Evolutionary conservation across 257 asterid genomes (phyloP).

Genomic region (Jacaranda mimosifolia): DNA sequence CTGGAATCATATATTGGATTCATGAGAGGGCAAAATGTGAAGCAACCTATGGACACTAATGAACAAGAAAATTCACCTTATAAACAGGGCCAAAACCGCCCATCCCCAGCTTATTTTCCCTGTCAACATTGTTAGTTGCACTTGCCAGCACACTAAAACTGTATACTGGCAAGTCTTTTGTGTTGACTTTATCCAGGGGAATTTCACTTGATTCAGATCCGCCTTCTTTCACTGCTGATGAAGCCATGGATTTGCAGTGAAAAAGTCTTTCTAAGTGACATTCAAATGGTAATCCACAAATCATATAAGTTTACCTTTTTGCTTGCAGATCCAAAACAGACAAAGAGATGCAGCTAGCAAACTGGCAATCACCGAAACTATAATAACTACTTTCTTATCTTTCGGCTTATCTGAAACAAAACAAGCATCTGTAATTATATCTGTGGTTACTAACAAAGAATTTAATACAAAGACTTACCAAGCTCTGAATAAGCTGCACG

Average conservation of each 20-base stretch:
- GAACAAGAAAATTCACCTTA: constrained; percentile 5
- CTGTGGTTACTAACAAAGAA: too few species aligned
- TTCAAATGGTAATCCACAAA: background rate
- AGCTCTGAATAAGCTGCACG: constrained; percentile 7
- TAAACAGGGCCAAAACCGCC: constrained; percentile 41
- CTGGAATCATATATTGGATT: background rate
- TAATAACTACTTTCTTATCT: background rate
- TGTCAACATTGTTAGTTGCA: constrained; percentile 29
- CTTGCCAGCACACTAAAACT: constrained; percentile 10
- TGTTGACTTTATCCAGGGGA: background rate
- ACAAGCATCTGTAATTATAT: background rate
- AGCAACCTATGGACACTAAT: too few species aligned
- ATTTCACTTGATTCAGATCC: background rate
- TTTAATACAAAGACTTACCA: background rate
- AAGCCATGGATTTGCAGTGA: background rate
- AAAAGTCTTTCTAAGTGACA: too few species aligned
- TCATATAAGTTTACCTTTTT: background rate
- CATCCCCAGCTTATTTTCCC: constrained; percentile 28
- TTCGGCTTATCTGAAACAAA: constrained; percentile 1
- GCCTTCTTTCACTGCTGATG: background rate
- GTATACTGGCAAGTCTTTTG: constrained; percentile 32
- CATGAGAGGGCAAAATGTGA: too few species aligned
- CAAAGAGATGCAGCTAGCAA: background rate
- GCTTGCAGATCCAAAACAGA: constrained; percentile 15
- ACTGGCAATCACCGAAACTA: background rate